Evolutionary conservation across 2,329 filamentous ascomycete species (phyloP).

Genomic region (Neofusicoccum sp.): DNA sequence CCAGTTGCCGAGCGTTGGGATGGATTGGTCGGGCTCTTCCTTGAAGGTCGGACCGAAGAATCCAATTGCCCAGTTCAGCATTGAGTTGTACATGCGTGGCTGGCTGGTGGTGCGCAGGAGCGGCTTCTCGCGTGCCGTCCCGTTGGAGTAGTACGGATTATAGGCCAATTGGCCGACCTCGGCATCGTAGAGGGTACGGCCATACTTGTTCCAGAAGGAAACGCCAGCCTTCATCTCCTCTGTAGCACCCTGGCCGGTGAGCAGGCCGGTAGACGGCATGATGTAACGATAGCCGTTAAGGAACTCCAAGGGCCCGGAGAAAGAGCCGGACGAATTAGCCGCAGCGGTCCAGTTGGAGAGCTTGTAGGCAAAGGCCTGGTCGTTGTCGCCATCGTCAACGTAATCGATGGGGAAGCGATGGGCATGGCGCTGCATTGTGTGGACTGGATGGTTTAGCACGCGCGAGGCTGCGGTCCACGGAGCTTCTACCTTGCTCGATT

Average conservation of each 20-base stretch:
- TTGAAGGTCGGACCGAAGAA: slow-evolving; percentile 56
- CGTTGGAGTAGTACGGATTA: slow-evolving; percentile 49
- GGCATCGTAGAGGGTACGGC: slow-evolving; percentile 56
- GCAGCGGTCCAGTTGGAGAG: slow-evolving; percentile 47
- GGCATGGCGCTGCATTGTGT: slow-evolving; percentile 58
- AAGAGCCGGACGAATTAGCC: slow-evolving; percentile 36
- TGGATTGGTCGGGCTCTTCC: slow-evolving; percentile 31
- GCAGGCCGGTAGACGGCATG: slow-evolving; percentile 43
- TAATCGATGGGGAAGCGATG: slow-evolving; percentile 54
- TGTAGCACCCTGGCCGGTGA: slow-evolving; percentile 54
- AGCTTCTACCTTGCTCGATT: slow-evolving; percentile 46
- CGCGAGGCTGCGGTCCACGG: too few species aligned
- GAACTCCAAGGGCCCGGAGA: slow-evolving; percentile 55
- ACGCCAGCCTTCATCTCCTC: slow-evolving; percentile 56
- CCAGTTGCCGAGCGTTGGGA: slow-evolving; percentile 42
- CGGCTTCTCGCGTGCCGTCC: slow-evolving; percentile 41
- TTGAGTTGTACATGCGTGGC: slow-evolving; percentile 57
- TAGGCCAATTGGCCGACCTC: slow-evolving; percentile 52
- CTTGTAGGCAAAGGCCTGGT: slow-evolving; percentile 54
- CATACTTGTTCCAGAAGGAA: slow-evolving; percentile 58
- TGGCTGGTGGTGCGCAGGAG: slow-evolving; percentile 59
- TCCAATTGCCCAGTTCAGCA: slow-evolving; percentile 56
- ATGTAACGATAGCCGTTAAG: slow-evolving; percentile 56
- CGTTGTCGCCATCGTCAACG: slow-evolving; percentile 53
- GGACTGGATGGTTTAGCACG: slow-evolving; percentile 35